Conservation (phyloP, 495 filamentous ascomycete species). For the Penicillium egyptiacum region DNA sequence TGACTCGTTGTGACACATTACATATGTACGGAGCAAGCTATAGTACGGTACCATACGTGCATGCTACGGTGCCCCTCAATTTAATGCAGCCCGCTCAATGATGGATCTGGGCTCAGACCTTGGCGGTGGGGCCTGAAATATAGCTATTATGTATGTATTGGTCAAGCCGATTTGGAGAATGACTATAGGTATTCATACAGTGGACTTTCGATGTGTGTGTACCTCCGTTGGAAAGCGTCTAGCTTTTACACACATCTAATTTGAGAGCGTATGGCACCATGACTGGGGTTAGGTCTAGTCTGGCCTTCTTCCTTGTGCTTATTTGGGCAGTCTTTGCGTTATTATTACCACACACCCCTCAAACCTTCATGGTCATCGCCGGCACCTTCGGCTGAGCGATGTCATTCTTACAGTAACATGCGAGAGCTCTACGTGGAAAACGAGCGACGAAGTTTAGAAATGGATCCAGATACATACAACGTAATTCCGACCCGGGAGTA, state of each 20-base stretch:
- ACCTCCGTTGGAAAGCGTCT: not conserved
- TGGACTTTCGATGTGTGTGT: not conserved
- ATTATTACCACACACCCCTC: not conserved
- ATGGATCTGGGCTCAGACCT: too few relatives aligned
- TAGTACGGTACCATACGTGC: too few relatives aligned
- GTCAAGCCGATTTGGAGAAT: too few relatives aligned
- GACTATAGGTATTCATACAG: conserved; percentile 2
- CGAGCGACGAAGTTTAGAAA: not conserved
- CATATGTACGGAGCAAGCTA: too few relatives aligned
- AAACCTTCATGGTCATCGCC: not conserved
- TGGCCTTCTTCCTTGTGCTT: not conserved
- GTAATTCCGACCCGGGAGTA: conserved; percentile 10
- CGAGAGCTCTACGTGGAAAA: not conserved
- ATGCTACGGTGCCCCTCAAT: too few relatives aligned
- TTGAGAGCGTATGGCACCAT: not conserved
- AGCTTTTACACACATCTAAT: not conserved
- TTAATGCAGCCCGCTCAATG: too few relatives aligned
- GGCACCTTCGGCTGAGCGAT: not conserved
- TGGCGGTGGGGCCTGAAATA: too few relatives aligned
- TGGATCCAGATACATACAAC: conserved; percentile 6
- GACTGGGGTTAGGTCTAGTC: not conserved
- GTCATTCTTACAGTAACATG: conserved; percentile 2
- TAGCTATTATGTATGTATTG: too few relatives aligned
- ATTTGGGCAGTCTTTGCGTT: conserved; percentile 20
- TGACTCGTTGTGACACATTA: too few relatives aligned